Base-by-base conservation (phyloP, 768 basidiomycete genomes). In the Leucocoprinus sp. region DNA sequence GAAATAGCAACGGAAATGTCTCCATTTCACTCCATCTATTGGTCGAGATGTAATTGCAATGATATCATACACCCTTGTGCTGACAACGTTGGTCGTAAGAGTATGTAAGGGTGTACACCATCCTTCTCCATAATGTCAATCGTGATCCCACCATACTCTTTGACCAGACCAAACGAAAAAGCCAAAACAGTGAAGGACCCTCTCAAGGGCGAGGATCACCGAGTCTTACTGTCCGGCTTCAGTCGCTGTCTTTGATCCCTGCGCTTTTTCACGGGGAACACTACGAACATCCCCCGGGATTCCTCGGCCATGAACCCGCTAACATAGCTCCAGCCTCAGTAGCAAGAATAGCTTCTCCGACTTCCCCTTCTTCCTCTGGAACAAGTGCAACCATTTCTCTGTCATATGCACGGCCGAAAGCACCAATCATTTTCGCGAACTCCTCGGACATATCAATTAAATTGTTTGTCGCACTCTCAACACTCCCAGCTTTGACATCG, bases 401-500 rank as follows among this genome's bases (percentile, higher is more conserved):
- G 35, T 65, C 70, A 45, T 74, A 78, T 29, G 64, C 52, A 19
- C 56, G 57, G 24, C 77, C 68, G 53, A 82, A 76, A 14, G 66
- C 64, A 28, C 57, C 49, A 17, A 77, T 61, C 37, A 88, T 50
- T 15, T 66, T 74, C 5, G 65, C 60, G 24, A 83, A 68, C 56
- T 84, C 80, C 3, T 64, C 68, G 38, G 64, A 61, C 5, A 86
- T 66, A 15, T 61, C 54, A 11, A 76, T 50, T 15, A 56, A 40
- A 42, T 63, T 58, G 11, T 63, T 64, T n/a, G 60, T 61, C 18
- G 69, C 75, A 34, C 60, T 58, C 48, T 72, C 75, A 40, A 89
- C 72, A 43, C 76, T 84, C 0, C 80, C 83, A 0, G 93, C 90
- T 43, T 68, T 76, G 31, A 98, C 91, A 48, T 88, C 84, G 8